Percentiles rank a stretch among this genome's conserved stretches.
phyloP scores from a whole-genome alignment of 225 moss, liverwort and hornwort genomes.

The Straminergon stramineum region DNA sequence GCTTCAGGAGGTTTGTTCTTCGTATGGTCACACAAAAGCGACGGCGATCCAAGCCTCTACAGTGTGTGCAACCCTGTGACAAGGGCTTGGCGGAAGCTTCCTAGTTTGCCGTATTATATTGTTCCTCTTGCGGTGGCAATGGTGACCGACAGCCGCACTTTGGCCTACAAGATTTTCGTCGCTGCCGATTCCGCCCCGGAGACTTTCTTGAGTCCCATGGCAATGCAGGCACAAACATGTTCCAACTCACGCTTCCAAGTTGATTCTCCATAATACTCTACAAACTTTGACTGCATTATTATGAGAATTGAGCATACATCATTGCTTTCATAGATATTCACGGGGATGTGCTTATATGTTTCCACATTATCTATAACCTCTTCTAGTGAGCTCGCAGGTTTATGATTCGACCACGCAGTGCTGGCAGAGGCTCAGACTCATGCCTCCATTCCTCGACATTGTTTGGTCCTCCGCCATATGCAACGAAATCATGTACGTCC shows the following conservation, averaged over 20 bases:
- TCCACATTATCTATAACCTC: not conserved
- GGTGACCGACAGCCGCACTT: conserved; percentile 13
- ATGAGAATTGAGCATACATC: not conserved
- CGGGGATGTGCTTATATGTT: not conserved
- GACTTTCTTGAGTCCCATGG: conserved; percentile 39
- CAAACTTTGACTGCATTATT: not conserved
- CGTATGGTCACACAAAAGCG: conserved; percentile 44
- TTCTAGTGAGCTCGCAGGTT: conserved; percentile 13
- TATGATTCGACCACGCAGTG: conserved; percentile 29
- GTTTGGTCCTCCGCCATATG: conserved; percentile 48
- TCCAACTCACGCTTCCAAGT: not conserved
- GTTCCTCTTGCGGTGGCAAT: conserved; percentile 53
- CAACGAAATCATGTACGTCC: conserved; percentile 33
- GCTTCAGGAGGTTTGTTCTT: conserved; percentile 37
- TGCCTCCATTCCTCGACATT: conserved; percentile 51
- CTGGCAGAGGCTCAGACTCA: conserved; percentile 31
- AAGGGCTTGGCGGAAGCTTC: conserved; percentile 36
- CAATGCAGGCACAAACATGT: conserved; percentile 26
- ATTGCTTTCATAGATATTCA: not conserved
- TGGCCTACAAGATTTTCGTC: conserved; percentile 43
- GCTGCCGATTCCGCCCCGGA: conserved; percentile 43
- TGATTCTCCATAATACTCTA: not conserved
- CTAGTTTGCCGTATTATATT: conserved; percentile 24
- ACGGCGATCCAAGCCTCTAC: conserved; percentile 35
- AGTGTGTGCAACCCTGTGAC: conserved; percentile 50